Evolutionary conservation across 2,329 filamentous ascomycete species (phyloP), one percentile per base, ranked within the genome.

Genomic region (Stemphylium beticola): DNA sequence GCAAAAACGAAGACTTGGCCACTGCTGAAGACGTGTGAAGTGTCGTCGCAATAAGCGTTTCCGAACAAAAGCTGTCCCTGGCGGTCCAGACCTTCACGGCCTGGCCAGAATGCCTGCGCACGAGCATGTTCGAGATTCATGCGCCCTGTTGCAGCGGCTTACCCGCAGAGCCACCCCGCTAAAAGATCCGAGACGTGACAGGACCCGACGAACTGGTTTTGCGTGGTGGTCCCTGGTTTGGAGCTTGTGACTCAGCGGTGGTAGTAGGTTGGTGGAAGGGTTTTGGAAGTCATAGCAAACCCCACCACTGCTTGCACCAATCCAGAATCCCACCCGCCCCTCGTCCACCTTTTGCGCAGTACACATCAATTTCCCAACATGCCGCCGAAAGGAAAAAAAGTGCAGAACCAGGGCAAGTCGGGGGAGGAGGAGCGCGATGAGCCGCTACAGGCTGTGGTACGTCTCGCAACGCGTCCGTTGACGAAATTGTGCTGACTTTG

Each of bases 391-490:
- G 71, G 71, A 41, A 78, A 78, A 56, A 82, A 79, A 62, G 74
- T 70, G 46, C 69, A 78, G 48, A 67, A 72, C 24, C 73, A 73
- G 59, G 55, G 66, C 47, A 79, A 79, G 51, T 53, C 58, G 38
- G 75, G 75, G 31, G 81, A 86, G 36, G 85, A 87, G 58, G 81
- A 85, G 70, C 80, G 83, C 54, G 84, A 87, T 61, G 84, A 87
- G 60, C 81, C 83, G 14, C 77, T 88, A 29, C 85, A 87, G 77
- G 86, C 86, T 41, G 84, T 88, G 55, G 82, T 85, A 76, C 59
- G 82, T 78, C 45, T 22, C 41, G 52, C 52, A 31, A 44, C 55
- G 37, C 52, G 26, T 50, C 29, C 50, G 36, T 46, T 39, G 15
- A 17, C 2, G 33, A 49, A 44, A 46, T 34, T 32, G 29, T 53